phyloP scores from a whole-genome alignment of 1,284 basidiomycete genomes.

The Sporisorium exsertum region DNA sequence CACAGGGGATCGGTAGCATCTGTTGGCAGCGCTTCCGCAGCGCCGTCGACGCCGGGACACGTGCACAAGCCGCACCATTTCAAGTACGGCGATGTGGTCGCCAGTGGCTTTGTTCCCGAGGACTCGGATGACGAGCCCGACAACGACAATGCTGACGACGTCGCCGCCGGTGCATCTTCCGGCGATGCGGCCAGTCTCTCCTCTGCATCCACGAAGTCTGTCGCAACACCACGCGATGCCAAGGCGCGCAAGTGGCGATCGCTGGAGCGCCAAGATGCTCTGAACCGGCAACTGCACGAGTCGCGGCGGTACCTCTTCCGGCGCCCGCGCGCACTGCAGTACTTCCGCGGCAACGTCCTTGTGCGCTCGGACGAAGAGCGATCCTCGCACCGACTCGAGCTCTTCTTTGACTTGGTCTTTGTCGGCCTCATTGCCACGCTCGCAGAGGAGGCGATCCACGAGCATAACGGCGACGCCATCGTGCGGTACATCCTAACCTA shows the following conservation, averaged over 20 bases:
- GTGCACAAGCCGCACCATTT: constrained; percentile 52
- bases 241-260: constrained; percentile 34
- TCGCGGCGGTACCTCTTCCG: constrained; percentile 57
- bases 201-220: neutral
- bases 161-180: neutral
- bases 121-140: constrained; percentile 32
- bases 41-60: neutral
- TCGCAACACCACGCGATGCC: constrained; percentile 22
- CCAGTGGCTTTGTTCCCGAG: constrained; percentile 44
- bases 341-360: constrained; percentile 55
- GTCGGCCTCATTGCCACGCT: constrained; percentile 60
- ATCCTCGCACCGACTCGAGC: constrained; percentile 47
- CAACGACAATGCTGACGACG: neutral
- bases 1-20: constrained; percentile 36
- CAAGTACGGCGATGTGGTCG: constrained; percentile 52
- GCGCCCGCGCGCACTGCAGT: constrained; percentile 58
- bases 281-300: constrained; percentile 37
- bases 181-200: constrained; percentile 6
- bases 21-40: neutral
- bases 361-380: constrained; percentile 56
- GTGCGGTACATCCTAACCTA: constrained; percentile 61
- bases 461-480: constrained; percentile 50
- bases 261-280: constrained; percentile 38
- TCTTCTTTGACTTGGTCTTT: constrained; percentile 62
- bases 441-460: constrained; percentile 55